Conservation (phyloP, 257 asterid species). For the Osmanthus fragrans region DNA sequence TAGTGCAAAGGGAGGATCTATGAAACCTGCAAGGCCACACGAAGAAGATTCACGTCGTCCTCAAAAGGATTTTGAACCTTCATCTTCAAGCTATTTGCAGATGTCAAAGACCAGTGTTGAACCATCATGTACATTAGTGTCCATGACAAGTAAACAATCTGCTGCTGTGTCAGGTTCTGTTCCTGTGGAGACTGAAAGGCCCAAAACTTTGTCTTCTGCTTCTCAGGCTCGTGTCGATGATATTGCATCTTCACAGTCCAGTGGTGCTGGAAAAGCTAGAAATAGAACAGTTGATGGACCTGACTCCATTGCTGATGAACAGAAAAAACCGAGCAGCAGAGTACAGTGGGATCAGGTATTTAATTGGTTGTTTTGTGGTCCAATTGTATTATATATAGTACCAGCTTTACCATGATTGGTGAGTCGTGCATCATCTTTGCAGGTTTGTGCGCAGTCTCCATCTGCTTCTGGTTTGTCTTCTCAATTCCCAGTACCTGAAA, state of each 20-base stretch:
- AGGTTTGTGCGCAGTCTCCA: constrained; percentile 45
- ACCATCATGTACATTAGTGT: constrained; percentile 26
- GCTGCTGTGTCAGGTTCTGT: constrained; percentile 33
- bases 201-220: constrained; percentile 23
- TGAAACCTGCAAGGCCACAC: constrained; percentile 35
- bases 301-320: constrained; percentile 37
- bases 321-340: constrained; percentile 23
- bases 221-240: constrained; percentile 27
- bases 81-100: constrained; percentile 35
- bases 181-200: constrained; percentile 30
- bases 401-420: constrained; percentile 19
- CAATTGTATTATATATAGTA: constrained; percentile 5
- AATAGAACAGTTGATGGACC: constrained; percentile 25
- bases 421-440: constrained; percentile 20
- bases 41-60: constrained; percentile 35
- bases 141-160: constrained; percentile 21
- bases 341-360: constrained; percentile 53
- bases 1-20: constrained; percentile 43
- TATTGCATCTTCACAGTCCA: constrained; percentile 29
- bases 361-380: constrained; percentile 24
- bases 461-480: constrained; percentile 40
- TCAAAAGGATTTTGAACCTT: constrained; percentile 44
- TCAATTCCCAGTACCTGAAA: constrained; percentile 35
- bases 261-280: constrained; percentile 29
- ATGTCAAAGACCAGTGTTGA: constrained; percentile 49